Conservation (phyloP, 2,329 filamentous ascomycete species). For the Penicillium griseofulvum region DNA sequence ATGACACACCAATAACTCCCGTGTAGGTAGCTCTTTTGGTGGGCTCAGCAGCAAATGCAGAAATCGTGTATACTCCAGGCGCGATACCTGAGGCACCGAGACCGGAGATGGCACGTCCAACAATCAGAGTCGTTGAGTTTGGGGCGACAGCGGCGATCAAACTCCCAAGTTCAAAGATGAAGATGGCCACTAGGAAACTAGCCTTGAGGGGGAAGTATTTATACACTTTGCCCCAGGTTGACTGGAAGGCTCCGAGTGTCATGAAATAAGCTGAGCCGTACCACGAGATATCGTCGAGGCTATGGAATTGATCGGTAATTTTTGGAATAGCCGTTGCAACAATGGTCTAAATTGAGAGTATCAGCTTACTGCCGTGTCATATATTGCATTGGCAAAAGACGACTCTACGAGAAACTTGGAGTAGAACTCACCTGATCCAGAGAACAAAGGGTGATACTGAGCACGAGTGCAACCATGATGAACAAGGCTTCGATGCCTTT, state of each 20-base stretch:
- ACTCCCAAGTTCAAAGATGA: slow-evolving; percentile 45
- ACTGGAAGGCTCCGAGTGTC: slow-evolving; percentile 32
- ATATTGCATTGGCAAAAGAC: background rate
- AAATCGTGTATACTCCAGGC: slow-evolving; percentile 29
- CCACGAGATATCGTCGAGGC: slow-evolving; percentile 34
- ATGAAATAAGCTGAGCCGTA: slow-evolving; percentile 40
- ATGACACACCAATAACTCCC: slow-evolving; percentile 50
- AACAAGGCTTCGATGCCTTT: background rate
- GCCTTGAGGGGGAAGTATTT: slow-evolving; percentile 33
- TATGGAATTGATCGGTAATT: slow-evolving; percentile 30
- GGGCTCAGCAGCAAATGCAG: slow-evolving; percentile 17
- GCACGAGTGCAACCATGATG: slow-evolving; percentile 12
- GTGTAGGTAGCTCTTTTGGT: slow-evolving; percentile 24
- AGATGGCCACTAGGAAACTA: slow-evolving; percentile 35
- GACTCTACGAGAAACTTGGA: background rate
- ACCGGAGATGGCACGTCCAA: slow-evolving; percentile 41
- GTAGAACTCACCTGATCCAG: slow-evolving; percentile 14
- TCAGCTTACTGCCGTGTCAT: background rate
- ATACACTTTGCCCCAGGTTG: slow-evolving; percentile 33
- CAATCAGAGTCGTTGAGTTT: slow-evolving; percentile 35
- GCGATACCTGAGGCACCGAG: slow-evolving; percentile 36
- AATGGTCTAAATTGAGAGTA: background rate
- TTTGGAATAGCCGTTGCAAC: slow-evolving; percentile 22
- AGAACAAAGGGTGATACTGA: slow-evolving; percentile 12
- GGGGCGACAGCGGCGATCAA: slow-evolving; percentile 41